Evolutionary conservation across 23 red algal species (phyloP).

Genomic region (Rhodosorus marinus): DNA sequence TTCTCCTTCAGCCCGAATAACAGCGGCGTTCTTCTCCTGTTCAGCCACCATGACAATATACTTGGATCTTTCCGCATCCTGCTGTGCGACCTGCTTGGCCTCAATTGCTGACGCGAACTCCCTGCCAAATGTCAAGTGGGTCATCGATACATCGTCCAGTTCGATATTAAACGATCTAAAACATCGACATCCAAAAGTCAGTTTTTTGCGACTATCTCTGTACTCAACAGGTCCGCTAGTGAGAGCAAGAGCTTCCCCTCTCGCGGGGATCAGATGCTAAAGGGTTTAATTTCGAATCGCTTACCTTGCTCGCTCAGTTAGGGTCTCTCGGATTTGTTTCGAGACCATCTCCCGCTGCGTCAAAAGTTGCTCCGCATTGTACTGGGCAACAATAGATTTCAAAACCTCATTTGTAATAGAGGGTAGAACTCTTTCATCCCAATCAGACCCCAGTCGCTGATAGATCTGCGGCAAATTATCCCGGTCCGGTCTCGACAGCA

Average conservation of each 20-base stretch:
- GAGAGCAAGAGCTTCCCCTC: too few species aligned
- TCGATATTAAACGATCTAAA: slow-evolving; percentile 83
- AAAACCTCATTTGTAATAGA: slow-evolving; percentile 97
- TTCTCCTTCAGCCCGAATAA: slow-evolving; percentile 91
- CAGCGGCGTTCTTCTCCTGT: slow-evolving; percentile 78
- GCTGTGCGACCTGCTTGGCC: slow-evolving; percentile 95
- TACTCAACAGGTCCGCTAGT: too few species aligned
- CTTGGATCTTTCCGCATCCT: slow-evolving; percentile 87
- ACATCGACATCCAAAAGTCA: too few species aligned
- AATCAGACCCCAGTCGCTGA: slow-evolving; percentile 74
- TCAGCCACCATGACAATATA: slow-evolving; percentile 90
- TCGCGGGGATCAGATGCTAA: too few species aligned
- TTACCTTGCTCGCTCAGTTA: slow-evolving; percentile 60
- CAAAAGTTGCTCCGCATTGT: slow-evolving; percentile 86
- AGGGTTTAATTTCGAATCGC: too few species aligned
- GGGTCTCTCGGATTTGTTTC: slow-evolving; percentile 56
- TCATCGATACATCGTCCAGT: slow-evolving; percentile 96
- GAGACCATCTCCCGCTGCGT: slow-evolving; percentile 93
- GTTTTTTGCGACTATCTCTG: too few species aligned
- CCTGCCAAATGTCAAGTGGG: slow-evolving; percentile 94
- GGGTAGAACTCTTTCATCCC: slow-evolving; percentile 94
- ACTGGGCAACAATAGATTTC: slow-evolving; percentile 95
- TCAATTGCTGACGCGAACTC: slow-evolving; percentile 94
- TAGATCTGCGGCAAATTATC: slow-evolving; percentile 64
- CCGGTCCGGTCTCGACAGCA: slow-evolving; percentile 55